A percentile compares a stretch with the other conserved stretches of the same genome.
These are phyloP conservation scores for Podospora pseudocomata DNA, from an alignment of 495 filamentous ascomycete species.

Conservation along the genomic window DNA sequence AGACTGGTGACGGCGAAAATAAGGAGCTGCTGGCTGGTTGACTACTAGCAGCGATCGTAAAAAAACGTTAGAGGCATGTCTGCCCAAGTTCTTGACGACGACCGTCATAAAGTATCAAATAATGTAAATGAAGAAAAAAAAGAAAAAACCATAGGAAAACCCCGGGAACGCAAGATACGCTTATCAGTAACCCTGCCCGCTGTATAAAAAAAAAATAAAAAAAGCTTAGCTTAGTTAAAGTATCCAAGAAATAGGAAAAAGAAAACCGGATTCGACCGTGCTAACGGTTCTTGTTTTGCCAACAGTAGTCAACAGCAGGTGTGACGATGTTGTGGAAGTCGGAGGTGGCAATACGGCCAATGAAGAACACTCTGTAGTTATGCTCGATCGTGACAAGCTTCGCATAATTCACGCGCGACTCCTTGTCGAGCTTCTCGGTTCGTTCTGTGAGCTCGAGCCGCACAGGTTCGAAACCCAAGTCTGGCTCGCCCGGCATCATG, in stretches of 20 bases:
- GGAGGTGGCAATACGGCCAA: constrained; percentile 33
- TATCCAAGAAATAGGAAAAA: background rate
- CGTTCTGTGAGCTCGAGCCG: constrained; percentile 29
- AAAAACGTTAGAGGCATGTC: too few relatives aligned
- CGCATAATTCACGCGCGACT: constrained; percentile 46
- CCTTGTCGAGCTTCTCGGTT: constrained; percentile 40
- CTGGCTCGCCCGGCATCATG: constrained; percentile 36
- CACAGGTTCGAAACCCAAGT: constrained; percentile 41
- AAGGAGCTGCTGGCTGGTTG: too few relatives aligned
- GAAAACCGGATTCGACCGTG: constrained; percentile 10
- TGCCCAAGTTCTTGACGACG: too few relatives aligned
- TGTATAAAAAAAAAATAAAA: too few relatives aligned
- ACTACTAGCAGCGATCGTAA: too few relatives aligned
- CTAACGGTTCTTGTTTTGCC: constrained; percentile 38
- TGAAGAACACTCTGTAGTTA: constrained; percentile 46
- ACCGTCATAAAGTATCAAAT: too few relatives aligned
- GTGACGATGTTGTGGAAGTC: constrained; percentile 37
- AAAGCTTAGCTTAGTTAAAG: too few relatives aligned
- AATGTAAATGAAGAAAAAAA: too few relatives aligned
- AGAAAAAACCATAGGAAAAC: too few relatives aligned
- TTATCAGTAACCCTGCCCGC: too few relatives aligned
- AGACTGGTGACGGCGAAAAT: too few relatives aligned
- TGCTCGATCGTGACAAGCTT: constrained; percentile 49
- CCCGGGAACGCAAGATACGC: too few relatives aligned
- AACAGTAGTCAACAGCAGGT: constrained; percentile 44